Evolutionary conservation across 2,329 filamentous ascomycete species (phyloP), one percentile per base, ranked within the genome.

Genomic region (Alternaria gansuensis): DNA sequence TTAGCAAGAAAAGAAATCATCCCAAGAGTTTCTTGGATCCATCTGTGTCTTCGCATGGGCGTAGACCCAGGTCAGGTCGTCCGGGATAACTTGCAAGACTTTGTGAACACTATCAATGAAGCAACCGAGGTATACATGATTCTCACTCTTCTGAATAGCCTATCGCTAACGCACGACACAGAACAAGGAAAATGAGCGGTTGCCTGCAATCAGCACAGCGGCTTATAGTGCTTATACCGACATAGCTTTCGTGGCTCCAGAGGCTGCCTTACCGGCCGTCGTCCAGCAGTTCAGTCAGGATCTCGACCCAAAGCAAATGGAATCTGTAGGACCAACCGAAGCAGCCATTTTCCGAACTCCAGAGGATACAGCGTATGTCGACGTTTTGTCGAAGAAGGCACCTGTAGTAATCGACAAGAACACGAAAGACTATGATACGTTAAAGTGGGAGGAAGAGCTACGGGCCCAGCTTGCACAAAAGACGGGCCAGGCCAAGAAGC

Each of bases 361-460:
- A 1, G 92, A 96, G 75, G 94, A 93, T 2, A 93, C 90, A 1
- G 85, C 89, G 13, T 98, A 96, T 69, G 84, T 99, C 21, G 95
- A 99, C 77, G 91, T 98, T 0, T 84, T 99, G 5, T 91, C 90
- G 33, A 93, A 92, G 74, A 96, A 96, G 75, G 82, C 88, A 1
- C 87, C 87, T 58, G 86, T 86, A 36, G 80, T 90, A 2, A 88
- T 92, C 3, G 90, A 93, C 78, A 98, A 97, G 80, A 97, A 92
- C 70, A 89, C 87, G 48, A 97, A 96, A 76, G 95, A 98, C 75
- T 97, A 97, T 70, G 92, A 99, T 69, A 96, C 92, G 1, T 79
- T 97, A 39, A 97, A 97, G 78, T 99, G 96, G 95, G 95, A 99
- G 78, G 90, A 94, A 75, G 95, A 99, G 64, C 83, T 99, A 7